phyloP scores from a whole-genome alignment of 73 alveolate species.

The Durusdinium trenchii region DNA sequence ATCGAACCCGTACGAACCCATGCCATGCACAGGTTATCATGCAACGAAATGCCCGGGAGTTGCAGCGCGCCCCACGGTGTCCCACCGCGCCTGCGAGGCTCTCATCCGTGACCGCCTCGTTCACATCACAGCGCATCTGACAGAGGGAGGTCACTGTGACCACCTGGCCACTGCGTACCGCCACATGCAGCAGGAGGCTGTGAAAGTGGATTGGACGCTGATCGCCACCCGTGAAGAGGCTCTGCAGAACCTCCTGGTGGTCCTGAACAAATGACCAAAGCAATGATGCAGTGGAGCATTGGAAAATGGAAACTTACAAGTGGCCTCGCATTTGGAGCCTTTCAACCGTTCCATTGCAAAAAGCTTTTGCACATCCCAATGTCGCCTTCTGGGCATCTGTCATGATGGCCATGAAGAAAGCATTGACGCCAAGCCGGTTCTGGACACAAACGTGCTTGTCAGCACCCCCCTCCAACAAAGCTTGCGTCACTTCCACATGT shows the following conservation, averaged over 20 bases:
- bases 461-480: constrained; percentile 48
- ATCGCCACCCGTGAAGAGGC: neutral
- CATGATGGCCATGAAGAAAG: constrained; percentile 73
- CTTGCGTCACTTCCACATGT: neutral
- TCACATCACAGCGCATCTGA: constrained; percentile 38
- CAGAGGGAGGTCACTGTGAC: neutral
- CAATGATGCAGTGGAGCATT: no score
- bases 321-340: no score
- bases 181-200: constrained; percentile 45
- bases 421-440: constrained; percentile 19
- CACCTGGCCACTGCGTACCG: constrained; percentile 68
- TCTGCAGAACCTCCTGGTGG: constrained; percentile 9
- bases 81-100: neutral
- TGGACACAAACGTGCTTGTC: constrained; percentile 33
- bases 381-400: neutral
- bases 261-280: neutral
- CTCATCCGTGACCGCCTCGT: neutral
- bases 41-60: no score
- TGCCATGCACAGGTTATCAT: no score
- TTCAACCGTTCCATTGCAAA: neutral
- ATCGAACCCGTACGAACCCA: no score
- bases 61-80: neutral
- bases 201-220: neutral
- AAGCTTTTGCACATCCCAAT: neutral
- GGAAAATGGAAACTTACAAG: no score